Conservation (phyloP, 768 basidiomycete genomes). For the Tricholoma matsutake region DNA sequence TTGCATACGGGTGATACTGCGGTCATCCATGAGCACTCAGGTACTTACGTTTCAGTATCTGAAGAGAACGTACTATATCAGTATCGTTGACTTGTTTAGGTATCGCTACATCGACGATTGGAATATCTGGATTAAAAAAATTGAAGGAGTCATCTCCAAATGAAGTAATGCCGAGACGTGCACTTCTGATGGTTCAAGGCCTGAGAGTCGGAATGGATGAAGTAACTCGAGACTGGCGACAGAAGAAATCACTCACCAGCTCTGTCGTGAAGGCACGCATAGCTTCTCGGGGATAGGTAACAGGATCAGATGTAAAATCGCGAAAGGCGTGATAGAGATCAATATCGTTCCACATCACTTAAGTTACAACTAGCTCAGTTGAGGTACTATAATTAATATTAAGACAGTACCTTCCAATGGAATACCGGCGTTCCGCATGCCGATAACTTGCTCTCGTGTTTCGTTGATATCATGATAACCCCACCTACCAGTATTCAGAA, state of each 20-base stretch:
- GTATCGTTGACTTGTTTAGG: conserved; percentile 54
- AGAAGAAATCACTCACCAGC: conserved; percentile 48
- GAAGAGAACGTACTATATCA: conserved; percentile 50
- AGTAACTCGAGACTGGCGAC: not conserved
- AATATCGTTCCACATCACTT: conserved; percentile 77
- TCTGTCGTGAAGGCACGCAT: conserved; percentile 51
- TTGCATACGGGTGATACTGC: conserved; percentile 66
- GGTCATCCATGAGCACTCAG: not conserved
- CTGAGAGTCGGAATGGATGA: conserved; percentile 17
- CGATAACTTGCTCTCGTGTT: conserved; percentile 48
- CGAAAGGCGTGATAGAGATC: conserved; percentile 67
- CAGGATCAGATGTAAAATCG: conserved; percentile 69
- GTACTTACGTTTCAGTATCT: not conserved
- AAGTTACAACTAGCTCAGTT: conserved; percentile 18
- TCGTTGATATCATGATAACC: conserved; percentile 50
- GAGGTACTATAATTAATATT: not conserved
- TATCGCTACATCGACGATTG: conserved; percentile 67
- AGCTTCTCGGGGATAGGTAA: conserved; percentile 55
- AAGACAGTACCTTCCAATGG: conserved; percentile 65
- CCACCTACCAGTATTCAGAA: conserved; percentile 30
- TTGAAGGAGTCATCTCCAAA: not conserved
- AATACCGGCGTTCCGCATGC: conserved; percentile 62
- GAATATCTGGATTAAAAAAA: conserved; percentile 47
- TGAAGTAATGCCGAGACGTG: conserved; percentile 15
- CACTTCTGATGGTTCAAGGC: conserved; percentile 47